A percentile compares a stretch with the other conserved stretches of the same genome.
Conservation (phyloP, 139 green algal species). For the Chlamydomonas sphaeroides region DNA sequence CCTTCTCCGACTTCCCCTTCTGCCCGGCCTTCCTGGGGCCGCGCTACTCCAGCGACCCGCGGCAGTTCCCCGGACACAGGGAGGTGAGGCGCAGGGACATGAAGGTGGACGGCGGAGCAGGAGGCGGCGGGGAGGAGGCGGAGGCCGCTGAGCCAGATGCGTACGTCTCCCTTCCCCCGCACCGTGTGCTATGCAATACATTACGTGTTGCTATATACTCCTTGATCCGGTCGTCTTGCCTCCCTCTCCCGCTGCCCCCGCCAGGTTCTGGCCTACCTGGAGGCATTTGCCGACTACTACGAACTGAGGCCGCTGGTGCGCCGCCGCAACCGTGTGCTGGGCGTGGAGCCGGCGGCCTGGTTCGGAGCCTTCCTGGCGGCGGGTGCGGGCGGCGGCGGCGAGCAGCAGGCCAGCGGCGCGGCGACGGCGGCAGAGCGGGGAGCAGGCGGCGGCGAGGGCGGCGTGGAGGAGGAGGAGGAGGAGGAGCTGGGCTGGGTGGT, state of each 20-base stretch:
- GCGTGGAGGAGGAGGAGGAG: no score
- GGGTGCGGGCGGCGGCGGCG: neutral
- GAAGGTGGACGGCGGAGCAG: no score
- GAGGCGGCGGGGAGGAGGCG: no score
- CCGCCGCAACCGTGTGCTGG: constrained; percentile 53
- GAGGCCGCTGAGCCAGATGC: no score
- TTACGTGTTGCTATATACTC: no score
- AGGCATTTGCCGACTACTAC: constrained; percentile 62
- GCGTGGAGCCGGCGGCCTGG: neutral
- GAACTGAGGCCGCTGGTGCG: constrained; percentile 49
- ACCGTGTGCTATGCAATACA: no score
- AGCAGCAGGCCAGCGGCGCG: no score
- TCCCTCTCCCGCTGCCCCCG: neutral
- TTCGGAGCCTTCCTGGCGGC: no score
- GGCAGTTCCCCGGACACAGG: constrained; percentile 62
- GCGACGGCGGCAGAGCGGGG: no score
- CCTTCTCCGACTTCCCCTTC: constrained; percentile 78
- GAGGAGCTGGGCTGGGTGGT: neutral
- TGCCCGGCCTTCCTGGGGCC: constrained; percentile 41
- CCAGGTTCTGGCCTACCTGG: constrained; percentile 69
- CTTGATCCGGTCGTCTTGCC: no score
- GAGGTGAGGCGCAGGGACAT: constrained; percentile 51
- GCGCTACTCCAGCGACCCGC: constrained; percentile 44
- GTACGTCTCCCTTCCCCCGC: no score
- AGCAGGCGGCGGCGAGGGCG: no score